Conservation (phyloP, 1,284 basidiomycete genomes). For the Austroboletus niveus region DNA sequence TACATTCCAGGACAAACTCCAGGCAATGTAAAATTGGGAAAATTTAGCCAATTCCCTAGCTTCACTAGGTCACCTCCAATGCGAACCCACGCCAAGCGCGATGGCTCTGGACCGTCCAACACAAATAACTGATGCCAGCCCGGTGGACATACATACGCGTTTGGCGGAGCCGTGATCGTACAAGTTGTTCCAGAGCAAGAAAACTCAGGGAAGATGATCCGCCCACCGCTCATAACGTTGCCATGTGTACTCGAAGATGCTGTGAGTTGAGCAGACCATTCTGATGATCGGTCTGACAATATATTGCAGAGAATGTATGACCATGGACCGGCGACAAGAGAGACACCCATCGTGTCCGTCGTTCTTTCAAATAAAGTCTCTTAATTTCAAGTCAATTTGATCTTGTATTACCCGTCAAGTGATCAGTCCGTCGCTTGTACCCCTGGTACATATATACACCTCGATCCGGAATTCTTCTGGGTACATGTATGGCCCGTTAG, state of each 20-base stretch:
- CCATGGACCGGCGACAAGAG: slow-evolving; percentile 35
- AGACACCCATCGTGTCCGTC: slow-evolving; percentile 55
- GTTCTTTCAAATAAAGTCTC: slow-evolving; percentile 58
- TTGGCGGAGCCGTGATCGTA: slow-evolving; percentile 67
- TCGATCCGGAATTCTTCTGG: slow-evolving; percentile 75
- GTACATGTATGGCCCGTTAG: slow-evolving; percentile 38
- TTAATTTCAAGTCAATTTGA: slow-evolving; percentile 28
- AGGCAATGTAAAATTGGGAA: slow-evolving; percentile 61
- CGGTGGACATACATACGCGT: slow-evolving; percentile 64
- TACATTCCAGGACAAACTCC: slow-evolving; percentile 32
- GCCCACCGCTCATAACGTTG: slow-evolving; percentile 65
- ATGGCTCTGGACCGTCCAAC: slow-evolving; percentile 72
- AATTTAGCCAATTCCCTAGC: slow-evolving; percentile 67
- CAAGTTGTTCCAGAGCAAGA: slow-evolving; percentile 60
- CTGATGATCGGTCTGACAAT: neutral
- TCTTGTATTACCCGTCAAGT: slow-evolving; percentile 48
- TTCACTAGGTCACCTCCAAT: slow-evolving; percentile 69
- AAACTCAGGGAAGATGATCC: slow-evolving; percentile 69
- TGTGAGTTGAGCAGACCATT: slow-evolving; percentile 24
- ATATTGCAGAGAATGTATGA: too few species aligned
- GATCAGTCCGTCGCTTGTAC: slow-evolving; percentile 58
- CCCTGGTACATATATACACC: slow-evolving; percentile 64
- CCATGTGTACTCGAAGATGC: slow-evolving; percentile 76
- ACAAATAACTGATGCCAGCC: slow-evolving; percentile 76
- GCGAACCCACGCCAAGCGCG: slow-evolving; percentile 66